phyloP scores from a whole-genome alignment of 2,329 filamentous ascomycete genomes.

The Fusarium sp. region DNA sequence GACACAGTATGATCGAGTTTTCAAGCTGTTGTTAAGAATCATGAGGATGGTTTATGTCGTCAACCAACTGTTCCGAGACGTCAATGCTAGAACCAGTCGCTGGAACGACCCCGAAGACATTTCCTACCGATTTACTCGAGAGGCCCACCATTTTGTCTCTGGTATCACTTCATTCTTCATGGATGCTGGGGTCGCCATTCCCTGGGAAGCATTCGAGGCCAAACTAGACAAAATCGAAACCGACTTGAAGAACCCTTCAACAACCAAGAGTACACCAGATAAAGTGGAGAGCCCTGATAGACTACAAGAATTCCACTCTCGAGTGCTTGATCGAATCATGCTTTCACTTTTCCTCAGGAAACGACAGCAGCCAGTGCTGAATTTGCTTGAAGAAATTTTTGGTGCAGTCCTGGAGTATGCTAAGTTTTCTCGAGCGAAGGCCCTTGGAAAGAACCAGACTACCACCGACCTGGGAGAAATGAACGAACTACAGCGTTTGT shows the following conservation, averaged over 20 bases:
- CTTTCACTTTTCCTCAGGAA: slow-evolving; percentile 79
- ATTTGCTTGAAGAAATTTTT: slow-evolving; percentile 82
- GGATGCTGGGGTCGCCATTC: slow-evolving; percentile 77
- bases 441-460: slow-evolving; percentile 46
- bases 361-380: slow-evolving; percentile 78
- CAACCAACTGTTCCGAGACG: slow-evolving; percentile 72
- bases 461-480: slow-evolving; percentile 24
- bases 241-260: slow-evolving; percentile 61
- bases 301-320: slow-evolving; percentile 77
- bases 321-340: slow-evolving; percentile 80
- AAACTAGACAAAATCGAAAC: slow-evolving; percentile 74
- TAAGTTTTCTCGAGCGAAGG: slow-evolving; percentile 59
- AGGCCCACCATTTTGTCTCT: slow-evolving; percentile 83
- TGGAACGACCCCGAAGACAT: slow-evolving; percentile 55
- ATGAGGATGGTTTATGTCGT: slow-evolving; percentile 83
- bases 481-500: slow-evolving; percentile 60
- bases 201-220: slow-evolving; percentile 78
- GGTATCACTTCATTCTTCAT: slow-evolving; percentile 82
- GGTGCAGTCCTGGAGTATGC: slow-evolving; percentile 78
- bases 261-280: slow-evolving; percentile 51
- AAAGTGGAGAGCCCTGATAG: slow-evolving; percentile 69
- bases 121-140: slow-evolving; percentile 73
- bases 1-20: slow-evolving; percentile 86
- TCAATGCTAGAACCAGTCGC: slow-evolving; percentile 55
- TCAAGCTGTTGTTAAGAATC: slow-evolving; percentile 81